Evolutionary conservation across 495 filamentous ascomycete species (phyloP), one percentile per base, ranked within the genome.

Genomic region (Aspergillus asperescens): DNA sequence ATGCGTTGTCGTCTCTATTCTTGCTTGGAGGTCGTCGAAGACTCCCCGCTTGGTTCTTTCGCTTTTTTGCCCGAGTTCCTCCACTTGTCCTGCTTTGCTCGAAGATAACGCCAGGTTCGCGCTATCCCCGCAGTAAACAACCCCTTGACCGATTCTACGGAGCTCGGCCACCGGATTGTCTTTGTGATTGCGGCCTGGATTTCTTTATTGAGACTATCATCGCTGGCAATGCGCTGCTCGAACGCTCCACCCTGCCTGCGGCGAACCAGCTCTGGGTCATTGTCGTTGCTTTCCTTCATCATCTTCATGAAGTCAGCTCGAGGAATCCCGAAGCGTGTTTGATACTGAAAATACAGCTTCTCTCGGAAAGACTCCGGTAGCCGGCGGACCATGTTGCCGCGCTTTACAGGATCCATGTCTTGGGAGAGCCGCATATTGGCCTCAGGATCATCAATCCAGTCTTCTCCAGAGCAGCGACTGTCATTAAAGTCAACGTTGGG

Each of bases 371-470:
- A 74, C 50, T 87, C 90, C 0, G 93, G 94, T 10, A 98, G 73
- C 20, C 93, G 85, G 9, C 94, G 83, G 7, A 98, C 91, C 87
- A 97, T 97, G 64, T 98, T 97, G 18, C 87, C 90, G 37, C 93
- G 82, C 61, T 84, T 89, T 38, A 88, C 67, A 0, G 89, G 89
- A 58, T 95, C 87, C 88, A 95, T 91, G 63, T 97, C 91, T 64
- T 98, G 93, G 22, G 66, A 75, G 35, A 98, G 72, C 18, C 70
- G 75, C 22, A 81, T 65, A 54, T 86, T 80, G 35, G 73, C 68
- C 6, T 79, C 72, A 0, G 80, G 76, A 61, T 88, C 83, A 55
- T 80, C 71, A 19, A 84, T 74, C 86, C 87, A 91, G 53, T 84
- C 76, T 3, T 69, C 62, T 25, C 77, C 70, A 44, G 71, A 79